A percentile compares a stretch with the other conserved stretches of the same genome.
Evolutionary conservation across 306 rosid species (phyloP).

Genomic region (Arachis stenosperma): DNA sequence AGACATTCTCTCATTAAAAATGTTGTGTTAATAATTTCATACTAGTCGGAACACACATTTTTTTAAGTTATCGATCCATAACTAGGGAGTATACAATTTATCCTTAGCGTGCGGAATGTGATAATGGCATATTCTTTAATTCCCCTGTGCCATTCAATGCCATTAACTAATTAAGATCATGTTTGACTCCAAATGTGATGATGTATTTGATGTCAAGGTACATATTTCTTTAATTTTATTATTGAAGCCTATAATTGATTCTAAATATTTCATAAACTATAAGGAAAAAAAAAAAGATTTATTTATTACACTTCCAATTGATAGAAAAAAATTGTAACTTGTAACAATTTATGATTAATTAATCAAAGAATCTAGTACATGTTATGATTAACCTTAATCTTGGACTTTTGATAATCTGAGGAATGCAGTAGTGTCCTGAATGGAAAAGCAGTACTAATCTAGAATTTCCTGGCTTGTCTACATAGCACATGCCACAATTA

Average conservation of each 20-base stretch:
- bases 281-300: too few species aligned
- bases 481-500: conserved; percentile 43
- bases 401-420: neutral
- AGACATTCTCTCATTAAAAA: neutral
- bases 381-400: conserved; percentile 27
- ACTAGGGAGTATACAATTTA: neutral
- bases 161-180: conserved; percentile 12
- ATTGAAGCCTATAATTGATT: too few species aligned
- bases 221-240: neutral
- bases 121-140: conserved; percentile 16
- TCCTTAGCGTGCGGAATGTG: conserved; percentile 26
- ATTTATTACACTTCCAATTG: neutral
- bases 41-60: neutral
- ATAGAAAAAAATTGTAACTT: neutral
- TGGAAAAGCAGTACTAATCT: too few species aligned
- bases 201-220: neutral
- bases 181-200: conserved; percentile 11
- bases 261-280: too few species aligned
- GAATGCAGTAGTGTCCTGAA: too few species aligned
- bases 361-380: conserved; percentile 22
- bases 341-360: neutral
- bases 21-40: neutral
- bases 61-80: conserved; percentile 18
- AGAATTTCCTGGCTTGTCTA: conserved; percentile 34
- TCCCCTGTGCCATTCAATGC: neutral